Evolutionary conservation across 2,329 filamentous ascomycete species (phyloP), one percentile per base, ranked within the genome.

Genomic region (Claviceps quebecensis): DNA sequence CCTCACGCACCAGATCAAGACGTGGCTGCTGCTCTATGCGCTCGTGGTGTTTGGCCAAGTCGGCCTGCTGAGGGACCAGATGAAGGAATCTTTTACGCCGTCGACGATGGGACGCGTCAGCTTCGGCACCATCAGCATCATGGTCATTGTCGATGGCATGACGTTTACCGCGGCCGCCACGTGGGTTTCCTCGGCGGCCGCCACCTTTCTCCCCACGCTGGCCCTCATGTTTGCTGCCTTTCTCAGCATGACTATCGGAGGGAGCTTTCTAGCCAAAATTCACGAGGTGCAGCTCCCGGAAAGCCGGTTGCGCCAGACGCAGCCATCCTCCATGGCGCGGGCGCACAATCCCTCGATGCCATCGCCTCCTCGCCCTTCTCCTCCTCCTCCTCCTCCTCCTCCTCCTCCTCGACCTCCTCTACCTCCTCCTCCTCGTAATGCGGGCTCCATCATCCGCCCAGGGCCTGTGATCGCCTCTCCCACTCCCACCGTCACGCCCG

Each of bases 71-170:
- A 81, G 82, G 60, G 64, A 71, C 46, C 82, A 86, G 65, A 81
- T 83, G 70, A 77, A 76, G 56, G 80, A 84, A 59, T 77, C 80
- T 1, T 81, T 73, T 46, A 85, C 82, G 7, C 82, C 82, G 2
- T 85, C 81, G 0, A 85, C 81, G 2, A 71, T 84, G 57, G 80
- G 78, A 3, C 72, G 82, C 17, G 74, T 84, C 58, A 84, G 81
- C 63, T 81, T 84, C 61, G 75, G 75, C 61, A 83, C 80, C 0
- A 71, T 76, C 23, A 72, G 73, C 48, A 72, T 77, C 56, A 83
- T 84, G 76, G 68, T 82, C 36, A 68, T 84, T 52, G 77, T 77
- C 16, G 81, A 85, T 57, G 78, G 77, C 11, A 69, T 83, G 55
- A 69, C 77, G 3, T 81, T 83, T 56, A 69, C 70, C 2, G 71